Evolutionary conservation across 2,329 filamentous ascomycete genomes (phyloP).

Genomic region (Cadophora malorum): DNA sequence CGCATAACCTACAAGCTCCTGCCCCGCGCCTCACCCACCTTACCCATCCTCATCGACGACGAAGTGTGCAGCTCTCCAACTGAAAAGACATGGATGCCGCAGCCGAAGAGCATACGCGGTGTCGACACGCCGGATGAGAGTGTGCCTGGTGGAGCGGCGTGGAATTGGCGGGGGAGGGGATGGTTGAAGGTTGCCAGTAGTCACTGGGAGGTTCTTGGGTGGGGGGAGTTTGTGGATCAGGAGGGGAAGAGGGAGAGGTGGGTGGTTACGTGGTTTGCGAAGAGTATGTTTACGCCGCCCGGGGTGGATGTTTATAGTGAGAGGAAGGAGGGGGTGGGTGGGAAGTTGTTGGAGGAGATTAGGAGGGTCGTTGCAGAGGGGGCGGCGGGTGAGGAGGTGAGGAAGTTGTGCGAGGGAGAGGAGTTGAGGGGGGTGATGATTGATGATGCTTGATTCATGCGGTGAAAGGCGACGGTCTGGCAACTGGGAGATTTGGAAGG

Average conservation of each 20-base stretch:
- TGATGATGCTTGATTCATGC: slow-evolving; percentile 5
- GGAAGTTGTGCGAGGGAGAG: slow-evolving; percentile 55
- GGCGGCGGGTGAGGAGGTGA: slow-evolving; percentile 57
- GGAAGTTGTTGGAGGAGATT: slow-evolving; percentile 62
- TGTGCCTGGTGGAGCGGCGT: slow-evolving; percentile 48
- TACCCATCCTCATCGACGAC: slow-evolving; percentile 63
- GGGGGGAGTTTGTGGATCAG: slow-evolving; percentile 57
- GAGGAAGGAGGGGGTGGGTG: slow-evolving; percentile 63
- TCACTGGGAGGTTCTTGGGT: slow-evolving; percentile 84
- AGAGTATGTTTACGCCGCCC: slow-evolving; percentile 82
- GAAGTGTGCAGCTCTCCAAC: slow-evolving; percentile 69
- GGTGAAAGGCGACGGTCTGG: not conserved
- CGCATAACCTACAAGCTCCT: slow-evolving; percentile 75
- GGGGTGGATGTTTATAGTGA: slow-evolving; percentile 81
- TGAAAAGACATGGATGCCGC: slow-evolving; percentile 50
- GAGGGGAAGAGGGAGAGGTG: slow-evolving; percentile 58
- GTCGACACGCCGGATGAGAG: slow-evolving; percentile 59
- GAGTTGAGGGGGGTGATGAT: slow-evolving; percentile 54
- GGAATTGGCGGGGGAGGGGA: slow-evolving; percentile 82
- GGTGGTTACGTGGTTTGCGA: slow-evolving; percentile 85
- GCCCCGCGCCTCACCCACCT: slow-evolving; percentile 20
- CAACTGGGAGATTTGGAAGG: not conserved
- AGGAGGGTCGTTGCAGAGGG: slow-evolving; percentile 59
- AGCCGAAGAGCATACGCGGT: slow-evolving; percentile 67
- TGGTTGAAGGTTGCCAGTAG: slow-evolving; percentile 73